A percentile compares a stretch with the other conserved stretches of the same genome.
Conservation (phyloP, 495 filamentous ascomycete genomes). For the Penicillium cataractarum region DNA sequence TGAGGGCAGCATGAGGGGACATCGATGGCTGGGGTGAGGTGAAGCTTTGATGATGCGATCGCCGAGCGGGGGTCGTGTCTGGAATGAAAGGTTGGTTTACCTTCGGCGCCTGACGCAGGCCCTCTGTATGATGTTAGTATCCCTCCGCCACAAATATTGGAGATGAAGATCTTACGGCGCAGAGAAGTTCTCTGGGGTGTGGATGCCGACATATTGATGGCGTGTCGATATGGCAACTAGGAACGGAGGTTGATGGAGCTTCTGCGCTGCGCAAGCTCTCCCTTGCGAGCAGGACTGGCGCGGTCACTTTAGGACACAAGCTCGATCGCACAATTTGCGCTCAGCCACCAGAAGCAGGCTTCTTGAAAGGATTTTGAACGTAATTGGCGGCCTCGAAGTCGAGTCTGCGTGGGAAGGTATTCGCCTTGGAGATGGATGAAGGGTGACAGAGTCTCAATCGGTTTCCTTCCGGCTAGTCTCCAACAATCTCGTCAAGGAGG, state of each 20-base stretch:
- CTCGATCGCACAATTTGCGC: not conserved
- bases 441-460: not conserved
- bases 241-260: not conserved
- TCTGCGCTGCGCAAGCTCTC: constrained; percentile 4
- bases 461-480: not conserved
- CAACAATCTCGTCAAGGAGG: not conserved
- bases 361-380: not conserved
- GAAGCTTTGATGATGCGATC: constrained; percentile 39
- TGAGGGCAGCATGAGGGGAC: constrained; percentile 31
- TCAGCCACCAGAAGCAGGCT: not conserved
- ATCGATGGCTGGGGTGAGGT: constrained; percentile 40
- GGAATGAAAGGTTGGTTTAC: constrained; percentile 53
- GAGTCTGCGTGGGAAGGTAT: not conserved
- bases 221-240: constrained; percentile 4
- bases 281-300: constrained; percentile 6
- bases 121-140: constrained; percentile 40
- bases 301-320: not conserved
- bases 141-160: not conserved
- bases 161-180: constrained; percentile 26
- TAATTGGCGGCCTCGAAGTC: not conserved
- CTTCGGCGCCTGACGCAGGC: constrained; percentile 51
- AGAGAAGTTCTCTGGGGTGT: constrained; percentile 33
- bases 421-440: not conserved
- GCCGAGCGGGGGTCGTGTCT: constrained; percentile 46
- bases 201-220: constrained; percentile 29